phyloP scores from a whole-genome alignment of 169 alveolate species.

The Besnoitia besnoiti region DNA sequence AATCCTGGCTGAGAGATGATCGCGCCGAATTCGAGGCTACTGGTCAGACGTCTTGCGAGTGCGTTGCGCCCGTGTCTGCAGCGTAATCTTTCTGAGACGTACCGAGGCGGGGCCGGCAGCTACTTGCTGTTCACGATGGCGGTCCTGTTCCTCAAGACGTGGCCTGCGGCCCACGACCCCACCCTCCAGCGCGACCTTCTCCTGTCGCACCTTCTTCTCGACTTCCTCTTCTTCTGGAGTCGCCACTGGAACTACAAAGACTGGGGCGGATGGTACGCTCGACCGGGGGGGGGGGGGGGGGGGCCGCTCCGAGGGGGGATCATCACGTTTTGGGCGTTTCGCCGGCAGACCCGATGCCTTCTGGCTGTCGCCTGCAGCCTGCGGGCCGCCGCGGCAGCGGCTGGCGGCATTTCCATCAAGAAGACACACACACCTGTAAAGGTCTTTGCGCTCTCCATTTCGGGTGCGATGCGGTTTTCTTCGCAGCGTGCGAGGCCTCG shows the following conservation, averaged over 20 bases:
- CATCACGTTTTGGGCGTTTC: no score
- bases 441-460: no score
- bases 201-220: slow-evolving; percentile 26
- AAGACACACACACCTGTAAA: no score
- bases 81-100: slow-evolving; percentile 73
- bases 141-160: slow-evolving; percentile 8
- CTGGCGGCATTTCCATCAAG: no score
- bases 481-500: slow-evolving; percentile 34
- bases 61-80: not conserved
- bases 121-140: slow-evolving; percentile 70
- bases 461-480: no score
- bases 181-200: slow-evolving; percentile 21
- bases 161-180: not conserved
- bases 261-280: slow-evolving; percentile 60
- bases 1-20: no score
- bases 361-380: no score
- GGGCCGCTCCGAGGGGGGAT: no score
- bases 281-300: no score
- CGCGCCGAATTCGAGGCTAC: no score
- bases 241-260: slow-evolving; percentile 12
- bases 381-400: no score
- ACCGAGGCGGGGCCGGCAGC: slow-evolving; percentile 75
- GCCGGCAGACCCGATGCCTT: no score
- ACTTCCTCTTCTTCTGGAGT: slow-evolving; percentile 25
- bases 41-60: not conserved